Percentiles rank a stretch among this genome's conserved stretches.
These are phyloP conservation scores for Chalciporus chontae DNA, from an alignment of 768 basidiomycete species.

Conservation along the genomic window DNA sequence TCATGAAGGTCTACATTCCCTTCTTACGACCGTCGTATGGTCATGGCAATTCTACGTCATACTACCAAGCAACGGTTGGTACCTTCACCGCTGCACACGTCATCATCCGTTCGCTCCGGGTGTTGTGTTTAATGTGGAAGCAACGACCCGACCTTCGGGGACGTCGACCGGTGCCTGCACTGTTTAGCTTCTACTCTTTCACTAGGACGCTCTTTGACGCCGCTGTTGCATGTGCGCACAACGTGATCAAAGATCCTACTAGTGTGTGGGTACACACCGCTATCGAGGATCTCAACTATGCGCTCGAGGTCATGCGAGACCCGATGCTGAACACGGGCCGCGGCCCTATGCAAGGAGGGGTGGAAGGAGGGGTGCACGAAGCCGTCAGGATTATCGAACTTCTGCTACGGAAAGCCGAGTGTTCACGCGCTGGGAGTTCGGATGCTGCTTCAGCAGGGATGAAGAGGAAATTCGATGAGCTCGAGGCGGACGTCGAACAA, in stretches of 20 bases:
- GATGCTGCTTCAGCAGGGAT: slow-evolving; percentile 25
- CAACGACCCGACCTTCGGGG: slow-evolving; percentile 31
- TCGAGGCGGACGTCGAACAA: slow-evolving; percentile 33
- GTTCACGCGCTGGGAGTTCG: slow-evolving; percentile 17
- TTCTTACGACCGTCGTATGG: slow-evolving; percentile 46
- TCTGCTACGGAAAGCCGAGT: slow-evolving; percentile 40
- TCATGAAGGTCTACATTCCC: slow-evolving; percentile 65
- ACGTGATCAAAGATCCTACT: slow-evolving; percentile 50
- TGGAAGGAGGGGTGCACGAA: slow-evolving; percentile 34
- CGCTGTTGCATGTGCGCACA: slow-evolving; percentile 59
- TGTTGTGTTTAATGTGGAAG: slow-evolving; percentile 41
- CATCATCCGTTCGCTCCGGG: slow-evolving; percentile 51
- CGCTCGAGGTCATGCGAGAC: slow-evolving; percentile 42
- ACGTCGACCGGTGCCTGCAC: slow-evolving; percentile 37
- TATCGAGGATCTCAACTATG: slow-evolving; percentile 42
- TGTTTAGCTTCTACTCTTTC: slow-evolving; percentile 58
- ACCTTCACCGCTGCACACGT: slow-evolving; percentile 64
- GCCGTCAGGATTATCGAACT: slow-evolving; percentile 39
- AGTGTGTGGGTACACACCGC: slow-evolving; percentile 47
- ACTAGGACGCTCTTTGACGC: slow-evolving; percentile 65
- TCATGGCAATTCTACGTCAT: slow-evolving; percentile 27
- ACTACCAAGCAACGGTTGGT: slow-evolving; percentile 53
- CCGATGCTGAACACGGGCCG: slow-evolving; percentile 30
- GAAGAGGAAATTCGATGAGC: slow-evolving; percentile 44
- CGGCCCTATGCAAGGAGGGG: slow-evolving; percentile 31